Evolutionary conservation across 164 flowering plant species (phyloP).

Genomic region (Hamamelis virginiana): DNA sequence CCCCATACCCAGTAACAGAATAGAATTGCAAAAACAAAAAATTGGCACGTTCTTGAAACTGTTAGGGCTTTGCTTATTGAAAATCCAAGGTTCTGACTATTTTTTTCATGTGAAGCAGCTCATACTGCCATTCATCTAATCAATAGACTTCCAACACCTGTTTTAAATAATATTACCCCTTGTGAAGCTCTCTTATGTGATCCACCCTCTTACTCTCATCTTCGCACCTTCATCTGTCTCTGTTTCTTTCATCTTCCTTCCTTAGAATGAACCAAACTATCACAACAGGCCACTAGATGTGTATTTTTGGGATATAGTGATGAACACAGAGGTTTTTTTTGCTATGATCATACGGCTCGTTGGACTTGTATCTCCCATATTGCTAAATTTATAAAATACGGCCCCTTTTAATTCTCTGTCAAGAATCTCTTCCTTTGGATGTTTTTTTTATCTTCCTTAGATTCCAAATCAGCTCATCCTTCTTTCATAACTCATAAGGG

Average conservation of each 20-base stretch:
- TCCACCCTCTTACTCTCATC: background rate
- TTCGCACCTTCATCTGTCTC: background rate
- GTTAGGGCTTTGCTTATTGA: background rate
- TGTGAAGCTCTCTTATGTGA: background rate
- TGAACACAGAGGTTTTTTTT: slow-evolving; percentile 7
- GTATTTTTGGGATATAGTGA: slow-evolving; percentile 12
- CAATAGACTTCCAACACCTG: background rate
- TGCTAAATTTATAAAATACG: slow-evolving; percentile 2
- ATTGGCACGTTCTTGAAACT: background rate
- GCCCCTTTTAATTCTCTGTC: no score
- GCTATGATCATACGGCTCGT: background rate
- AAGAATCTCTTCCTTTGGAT: no score
- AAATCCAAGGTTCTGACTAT: background rate
- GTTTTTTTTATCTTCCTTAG: no score
- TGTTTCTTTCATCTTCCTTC: slow-evolving; percentile 2
- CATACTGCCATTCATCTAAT: background rate
- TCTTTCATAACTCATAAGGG: no score
- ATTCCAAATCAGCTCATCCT: no score
- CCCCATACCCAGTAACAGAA: background rate
- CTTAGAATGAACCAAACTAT: background rate
- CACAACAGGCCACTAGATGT: background rate
- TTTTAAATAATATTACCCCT: background rate
- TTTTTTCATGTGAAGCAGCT: slow-evolving; percentile 3
- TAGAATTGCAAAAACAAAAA: background rate
- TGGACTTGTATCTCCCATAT: background rate